Base-by-base conservation (phyloP, 352 stramenopile species). In the Elongisporangium prolatum region DNA sequence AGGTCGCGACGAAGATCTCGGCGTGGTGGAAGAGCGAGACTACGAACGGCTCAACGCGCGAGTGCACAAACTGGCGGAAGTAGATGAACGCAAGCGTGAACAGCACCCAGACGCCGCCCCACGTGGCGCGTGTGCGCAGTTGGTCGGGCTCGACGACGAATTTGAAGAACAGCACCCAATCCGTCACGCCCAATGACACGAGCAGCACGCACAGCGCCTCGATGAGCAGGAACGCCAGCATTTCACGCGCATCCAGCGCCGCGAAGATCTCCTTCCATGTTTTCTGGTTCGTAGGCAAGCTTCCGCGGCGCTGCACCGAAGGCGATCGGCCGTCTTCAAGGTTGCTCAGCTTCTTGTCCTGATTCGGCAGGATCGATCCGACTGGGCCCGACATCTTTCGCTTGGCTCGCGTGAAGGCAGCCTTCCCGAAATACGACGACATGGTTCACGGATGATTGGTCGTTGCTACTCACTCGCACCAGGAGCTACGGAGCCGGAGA, bases 1-100 rank as follows among this genome's bases (percentile, higher is more conserved):
- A 86, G 62, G 80, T 76, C 56, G 67, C 70, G n/a, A 84, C 69
- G 52, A 86, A 89, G 60, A 89, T 81, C 69, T 89, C 79, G 14
- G 72, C 74, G 59, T 89, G 79, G 50, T 86, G 71, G 50, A 74
- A 72, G 37, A 85, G 65, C 18, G 63, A 59, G 6, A 66, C 66
- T 54, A 88, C 59, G 40, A 77, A 62, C 11, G 54, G 62, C 49
- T 84, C 77, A 17, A 75, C 64, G 3, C 65, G 65, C 17, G 66
- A 68, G 52, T 74, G 77, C 50, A 83, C 69, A 17, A 73, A 57
- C 20, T 74, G 67, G 37, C 77, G 73, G 50, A 82, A 65, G 51
- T 80, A 77, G 52, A 84, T 71, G 53, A 84, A 68, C n/a, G 59
- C 66, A 47, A 61, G 51, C 5, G 75, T 68, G 47, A 75, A 82